Conservation (phyloP, 176 grass and related monocot genomes). For the Raddia guianensis region DNA sequence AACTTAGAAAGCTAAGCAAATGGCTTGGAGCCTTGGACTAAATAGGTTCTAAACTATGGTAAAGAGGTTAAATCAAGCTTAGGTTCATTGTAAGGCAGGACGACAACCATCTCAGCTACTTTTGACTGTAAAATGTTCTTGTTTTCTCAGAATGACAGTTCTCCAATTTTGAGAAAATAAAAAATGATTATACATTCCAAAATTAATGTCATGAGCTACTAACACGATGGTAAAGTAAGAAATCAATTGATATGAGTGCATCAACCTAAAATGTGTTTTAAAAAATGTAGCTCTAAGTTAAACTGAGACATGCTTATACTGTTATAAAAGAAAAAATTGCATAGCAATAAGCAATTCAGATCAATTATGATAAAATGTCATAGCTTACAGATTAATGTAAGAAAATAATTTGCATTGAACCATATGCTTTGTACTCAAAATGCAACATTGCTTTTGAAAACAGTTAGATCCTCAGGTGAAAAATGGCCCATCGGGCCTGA, state of each 20-base stretch:
- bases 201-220: background rate
- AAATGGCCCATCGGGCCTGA: background rate
- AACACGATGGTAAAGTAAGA: background rate
- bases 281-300: background rate
- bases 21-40: background rate
- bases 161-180: background rate
- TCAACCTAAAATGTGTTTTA: conserved; percentile 16
- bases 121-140: background rate
- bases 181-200: background rate
- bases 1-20: background rate
- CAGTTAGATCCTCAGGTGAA: background rate
- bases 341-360: conserved; percentile 3
- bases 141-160: background rate
- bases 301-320: conserved; percentile 26
- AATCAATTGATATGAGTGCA: background rate
- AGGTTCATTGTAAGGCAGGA: background rate
- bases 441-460: conserved; percentile 17
- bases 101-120: background rate
- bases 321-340: background rate
- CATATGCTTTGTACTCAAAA: conserved; percentile 5
- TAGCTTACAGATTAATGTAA: conserved; percentile 17
- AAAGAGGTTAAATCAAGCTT: conserved; percentile 1
- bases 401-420: conserved; percentile 14
- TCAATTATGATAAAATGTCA: conserved; percentile 15
- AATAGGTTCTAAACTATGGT: background rate